Conservation (phyloP, 768 basidiomycete genomes). For the Termitomyces sp. region DNA sequence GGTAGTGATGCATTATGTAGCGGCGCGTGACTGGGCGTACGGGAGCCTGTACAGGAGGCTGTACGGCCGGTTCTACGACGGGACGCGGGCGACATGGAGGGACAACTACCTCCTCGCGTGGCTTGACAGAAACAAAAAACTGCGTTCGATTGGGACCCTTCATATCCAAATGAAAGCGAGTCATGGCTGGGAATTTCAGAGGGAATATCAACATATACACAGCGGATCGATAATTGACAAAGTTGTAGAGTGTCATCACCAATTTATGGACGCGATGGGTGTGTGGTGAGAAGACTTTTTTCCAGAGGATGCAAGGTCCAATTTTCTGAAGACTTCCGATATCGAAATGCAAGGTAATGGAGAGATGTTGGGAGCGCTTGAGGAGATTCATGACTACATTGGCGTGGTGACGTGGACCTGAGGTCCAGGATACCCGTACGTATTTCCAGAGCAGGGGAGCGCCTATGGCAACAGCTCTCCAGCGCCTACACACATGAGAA, state of each 20-base stretch:
- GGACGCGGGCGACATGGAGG: background rate
- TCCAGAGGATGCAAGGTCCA: background rate
- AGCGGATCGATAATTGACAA: background rate
- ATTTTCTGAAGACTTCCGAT: background rate
- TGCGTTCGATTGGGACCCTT: conserved; percentile 1
- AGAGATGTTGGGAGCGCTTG: conserved; percentile 8
- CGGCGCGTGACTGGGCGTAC: background rate
- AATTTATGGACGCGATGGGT: conserved; percentile 8
- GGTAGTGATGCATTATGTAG: background rate
- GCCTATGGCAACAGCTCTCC: conserved; percentile 10
- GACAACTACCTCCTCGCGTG: background rate
- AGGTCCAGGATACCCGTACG: conserved; percentile 9
- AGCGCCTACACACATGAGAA: conserved; percentile 15
- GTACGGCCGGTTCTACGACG: background rate
- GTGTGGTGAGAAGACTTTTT: background rate
- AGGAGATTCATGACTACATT: conserved; percentile 8
- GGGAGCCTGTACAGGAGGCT: background rate
- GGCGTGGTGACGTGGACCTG: conserved; percentile 1
- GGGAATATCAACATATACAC: conserved; percentile 2
- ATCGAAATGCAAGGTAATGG: conserved; percentile 11
- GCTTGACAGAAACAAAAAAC: conserved; percentile 4
- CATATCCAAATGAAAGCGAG: conserved; percentile 11
- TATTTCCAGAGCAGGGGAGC: conserved; percentile 18
- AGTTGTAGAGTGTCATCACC: background rate
- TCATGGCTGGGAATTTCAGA: conserved; percentile 1